These are phyloP conservation scores for Ashbya aceris DNA, from an alignment of 1,139 yeast genomes.

Conservation along the genomic window DNA sequence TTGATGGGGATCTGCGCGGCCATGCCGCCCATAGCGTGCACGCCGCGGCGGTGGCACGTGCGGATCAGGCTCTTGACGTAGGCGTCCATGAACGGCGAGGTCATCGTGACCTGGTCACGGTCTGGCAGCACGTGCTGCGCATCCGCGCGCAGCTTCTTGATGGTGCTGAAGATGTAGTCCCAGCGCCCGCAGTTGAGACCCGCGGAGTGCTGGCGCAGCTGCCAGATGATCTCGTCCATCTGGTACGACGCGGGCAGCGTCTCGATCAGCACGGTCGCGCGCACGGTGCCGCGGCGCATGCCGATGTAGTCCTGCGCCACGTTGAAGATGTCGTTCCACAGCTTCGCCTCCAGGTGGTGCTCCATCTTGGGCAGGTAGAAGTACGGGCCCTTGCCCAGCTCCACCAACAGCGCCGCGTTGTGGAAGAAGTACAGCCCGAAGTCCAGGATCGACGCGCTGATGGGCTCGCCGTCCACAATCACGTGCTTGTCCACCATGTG, in stretches of 20 bases:
- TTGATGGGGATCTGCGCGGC: slow-evolving; percentile 78
- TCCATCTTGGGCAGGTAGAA: slow-evolving; percentile 75
- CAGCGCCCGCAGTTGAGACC: slow-evolving; percentile 72
- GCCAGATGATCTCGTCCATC: slow-evolving; percentile 63
- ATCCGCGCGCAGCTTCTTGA: slow-evolving; percentile 53
- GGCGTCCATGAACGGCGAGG: slow-evolving; percentile 66
- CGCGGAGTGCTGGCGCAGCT: slow-evolving; percentile 56
- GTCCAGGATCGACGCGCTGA: slow-evolving; percentile 68
- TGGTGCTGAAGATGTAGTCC: slow-evolving; percentile 66
- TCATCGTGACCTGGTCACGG: slow-evolving; percentile 68
- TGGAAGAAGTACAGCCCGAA: slow-evolving; percentile 69
- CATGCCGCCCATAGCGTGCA: slow-evolving; percentile 80
- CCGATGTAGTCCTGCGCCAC: slow-evolving; percentile 60
- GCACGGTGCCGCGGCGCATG: slow-evolving; percentile 58
- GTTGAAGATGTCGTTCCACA: slow-evolving; percentile 69
- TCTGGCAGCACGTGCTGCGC: slow-evolving; percentile 57
- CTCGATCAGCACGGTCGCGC: slow-evolving; percentile 65
- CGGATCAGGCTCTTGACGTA: slow-evolving; percentile 59
- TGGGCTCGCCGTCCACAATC: slow-evolving; percentile 63
- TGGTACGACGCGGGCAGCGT: slow-evolving; percentile 67
- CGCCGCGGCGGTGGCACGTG: slow-evolving; percentile 62
- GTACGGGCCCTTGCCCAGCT: slow-evolving; percentile 63
- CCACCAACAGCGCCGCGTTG: slow-evolving; percentile 50
- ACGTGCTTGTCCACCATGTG: slow-evolving; percentile 71
- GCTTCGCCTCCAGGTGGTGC: slow-evolving; percentile 64